Percentiles rank a stretch among this genome's conserved stretches.
Evolutionary conservation across 2,329 filamentous ascomycete species (phyloP).

Genomic region (Ceratocystis smalleyi): DNA sequence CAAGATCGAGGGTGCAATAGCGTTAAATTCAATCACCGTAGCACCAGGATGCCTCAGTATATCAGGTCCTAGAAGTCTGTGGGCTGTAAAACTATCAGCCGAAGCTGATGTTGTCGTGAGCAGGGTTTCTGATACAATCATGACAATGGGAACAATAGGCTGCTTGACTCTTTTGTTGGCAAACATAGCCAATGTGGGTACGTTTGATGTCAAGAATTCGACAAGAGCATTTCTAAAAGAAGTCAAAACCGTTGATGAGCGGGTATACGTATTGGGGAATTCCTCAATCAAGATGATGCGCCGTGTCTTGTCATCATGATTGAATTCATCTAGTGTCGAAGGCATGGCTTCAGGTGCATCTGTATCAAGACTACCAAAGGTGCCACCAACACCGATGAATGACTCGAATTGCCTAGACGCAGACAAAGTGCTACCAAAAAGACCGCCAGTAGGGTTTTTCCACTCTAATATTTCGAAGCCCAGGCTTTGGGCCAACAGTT

Average conservation of each 20-base stretch:
- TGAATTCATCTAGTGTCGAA: background rate
- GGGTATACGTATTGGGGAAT: slow-evolving; percentile 60
- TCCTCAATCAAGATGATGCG: slow-evolving; percentile 64
- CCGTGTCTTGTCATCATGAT: slow-evolving; percentile 15
- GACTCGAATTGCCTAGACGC: slow-evolving; percentile 76
- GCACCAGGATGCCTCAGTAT: slow-evolving; percentile 69
- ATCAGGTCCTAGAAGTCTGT: slow-evolving; percentile 74
- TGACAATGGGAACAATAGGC: slow-evolving; percentile 56
- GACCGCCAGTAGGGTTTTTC: slow-evolving; percentile 60
- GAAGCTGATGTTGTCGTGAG: slow-evolving; percentile 71
- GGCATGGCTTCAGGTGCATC: slow-evolving; percentile 11
- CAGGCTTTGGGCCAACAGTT: slow-evolving; percentile 62
- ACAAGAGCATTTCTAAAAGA: slow-evolving; percentile 63
- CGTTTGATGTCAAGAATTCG: slow-evolving; percentile 56
- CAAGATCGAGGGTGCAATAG: slow-evolving; percentile 73
- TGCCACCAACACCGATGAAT: slow-evolving; percentile 68
- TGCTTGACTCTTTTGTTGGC: slow-evolving; percentile 29
- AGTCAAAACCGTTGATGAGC: slow-evolving; percentile 46
- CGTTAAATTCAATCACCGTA: slow-evolving; percentile 78
- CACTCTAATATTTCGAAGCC: slow-evolving; percentile 70
- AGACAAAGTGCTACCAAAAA: slow-evolving; percentile 48
- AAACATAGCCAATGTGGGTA: slow-evolving; percentile 38
- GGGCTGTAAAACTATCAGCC: slow-evolving; percentile 82
- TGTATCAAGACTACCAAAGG: slow-evolving; percentile 55
- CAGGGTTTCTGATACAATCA: slow-evolving; percentile 83